Evolutionary conservation across 768 basidiomycete species (phyloP), one percentile per base, ranked within the genome.

Genomic region (Macrolepiota dolichaula): DNA sequence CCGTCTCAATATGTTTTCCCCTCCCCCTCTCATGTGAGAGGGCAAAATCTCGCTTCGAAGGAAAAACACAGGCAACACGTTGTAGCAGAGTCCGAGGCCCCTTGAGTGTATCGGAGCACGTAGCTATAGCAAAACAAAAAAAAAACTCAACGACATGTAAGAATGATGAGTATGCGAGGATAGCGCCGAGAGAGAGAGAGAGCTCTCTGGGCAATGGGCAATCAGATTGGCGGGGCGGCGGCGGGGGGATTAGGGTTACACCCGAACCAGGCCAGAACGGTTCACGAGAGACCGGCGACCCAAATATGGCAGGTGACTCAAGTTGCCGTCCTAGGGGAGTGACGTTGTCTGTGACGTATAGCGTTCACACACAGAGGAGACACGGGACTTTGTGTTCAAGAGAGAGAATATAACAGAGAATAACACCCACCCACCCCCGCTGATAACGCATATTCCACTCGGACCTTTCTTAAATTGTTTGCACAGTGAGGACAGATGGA

Each of bases 311-410:
- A 58, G 17, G 29, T 25, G 35, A 42, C 44, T 29, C 57, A 58
- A 58, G 47, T 58, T 58, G 22, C 57, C 57, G 57, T 58, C n/a
- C n/a, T n/a, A 29, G 29, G 29, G 29, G 15, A 36, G 57, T 58
- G 57, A 58, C 46, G 52, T 54, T 38, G n/a, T 25, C 12, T 54
- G 35, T 54, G 52, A 54, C 52, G 52, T 54, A 17, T 54, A 38
- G 52, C n/a, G 37, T 19, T 37, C 37, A 22, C 25, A 17, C 46
- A 24, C 25, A 13, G n/a, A 3, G 13, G 9, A 19, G 22, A 38
- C 52, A 54, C 52, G 36, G 19, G 52, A 25, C 9, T 27, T 6
- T 22, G 35, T n/a, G 19, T n/a, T n/a, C n/a, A n/a, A n/a, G n/a
- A n/a, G n/a, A n/a, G n/a, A n/a, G n/a, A n/a, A n/a, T n/a, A n/a